Base-by-base conservation (phyloP, 495 filamentous ascomycete genomes). In the Aeminium ludgeri region DNA sequence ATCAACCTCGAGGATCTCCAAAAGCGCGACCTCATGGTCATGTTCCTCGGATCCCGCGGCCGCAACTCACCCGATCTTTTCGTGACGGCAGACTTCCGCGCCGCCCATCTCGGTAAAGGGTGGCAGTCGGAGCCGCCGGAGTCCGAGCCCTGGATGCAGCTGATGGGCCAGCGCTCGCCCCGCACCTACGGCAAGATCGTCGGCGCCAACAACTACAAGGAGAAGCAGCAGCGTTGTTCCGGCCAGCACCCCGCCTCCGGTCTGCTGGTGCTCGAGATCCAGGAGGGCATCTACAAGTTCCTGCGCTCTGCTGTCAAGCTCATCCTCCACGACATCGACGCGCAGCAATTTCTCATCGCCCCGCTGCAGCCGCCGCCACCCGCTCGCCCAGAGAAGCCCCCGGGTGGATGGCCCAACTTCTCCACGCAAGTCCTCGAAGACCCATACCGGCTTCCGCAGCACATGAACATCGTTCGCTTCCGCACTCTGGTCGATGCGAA, bases 1-100 rank as follows among this genome's bases (percentile, higher is more conserved):
- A 66, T 76, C 52, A 79, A 78, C 44, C 59, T 66, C 20, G 70
- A 76, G 41, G 71, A 76, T 50, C 52, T 77, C 4, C 36, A 37
- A 10, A 56, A 62, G 15, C 55, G 60, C 0, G 65, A 59, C 33
- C 40, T 54, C 0, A 39, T 76, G 7, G 55, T 61, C 0, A 48
- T 75, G 15, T 55, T 76, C 3, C 47, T 78, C 1, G 65, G 70
- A 23, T 36, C 66, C 0, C 56, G 73, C 1, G 64, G 54, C 11
- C 62, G 68, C 2, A 40, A 69, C 46, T 45, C 30, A 0, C 69
- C 71, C 0, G 53, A 52, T 28, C 27, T 39, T 5, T 75, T 74
- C 48, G 57, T 55, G 1, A 39, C 25, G 2, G 45, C 46, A 0
- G 68, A 74, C 33, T 25, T 51, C n/a, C 46, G 54, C 0, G 41